Conservation (phyloP, 805 yeast genomes). For the Cyberlindnera americana region DNA sequence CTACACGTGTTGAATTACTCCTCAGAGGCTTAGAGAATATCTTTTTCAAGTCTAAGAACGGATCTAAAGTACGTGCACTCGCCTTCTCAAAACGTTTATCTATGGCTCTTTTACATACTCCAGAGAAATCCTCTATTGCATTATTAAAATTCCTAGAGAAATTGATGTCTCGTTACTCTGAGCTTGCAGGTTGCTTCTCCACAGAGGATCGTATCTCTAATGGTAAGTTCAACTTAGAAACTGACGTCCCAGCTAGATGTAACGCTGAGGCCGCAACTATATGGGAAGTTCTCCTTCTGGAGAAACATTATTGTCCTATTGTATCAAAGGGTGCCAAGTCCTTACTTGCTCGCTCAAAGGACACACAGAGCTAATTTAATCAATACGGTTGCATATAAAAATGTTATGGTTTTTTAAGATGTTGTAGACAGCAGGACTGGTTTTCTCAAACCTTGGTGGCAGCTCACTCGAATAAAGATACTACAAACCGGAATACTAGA, state of each 20-base stretch:
- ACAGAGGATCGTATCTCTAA: constrained; percentile 87
- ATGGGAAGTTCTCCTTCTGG: constrained; percentile 82
- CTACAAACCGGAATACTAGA: too few relatives aligned
- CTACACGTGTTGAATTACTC: constrained; percentile 84
- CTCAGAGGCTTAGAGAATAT: constrained; percentile 74
- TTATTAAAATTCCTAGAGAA: constrained; percentile 74
- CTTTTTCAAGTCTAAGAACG: constrained; percentile 72
- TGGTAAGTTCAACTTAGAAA: constrained; percentile 68
- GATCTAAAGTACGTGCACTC: constrained; percentile 61
- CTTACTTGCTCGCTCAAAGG: constrained; percentile 25
- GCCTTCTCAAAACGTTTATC: constrained; percentile 84
- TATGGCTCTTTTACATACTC: constrained; percentile 63
- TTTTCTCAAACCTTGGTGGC: too few relatives aligned
- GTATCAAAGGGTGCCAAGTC: constrained; percentile 64
- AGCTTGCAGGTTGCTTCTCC: constrained; percentile 69
- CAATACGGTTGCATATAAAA: too few relatives aligned
- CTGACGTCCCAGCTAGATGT: constrained; percentile 64
- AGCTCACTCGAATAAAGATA: too few relatives aligned
- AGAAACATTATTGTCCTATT: constrained; percentile 78
- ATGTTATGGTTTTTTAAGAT: too few relatives aligned
- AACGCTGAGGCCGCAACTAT: constrained; percentile 86
- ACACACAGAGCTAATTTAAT: background rate
- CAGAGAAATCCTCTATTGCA: constrained; percentile 85
- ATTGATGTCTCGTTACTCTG: constrained; percentile 66
- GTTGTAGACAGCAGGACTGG: too few relatives aligned